Base-by-base conservation (phyloP, 106 monocot species). In the Acorus gramineus region DNA sequence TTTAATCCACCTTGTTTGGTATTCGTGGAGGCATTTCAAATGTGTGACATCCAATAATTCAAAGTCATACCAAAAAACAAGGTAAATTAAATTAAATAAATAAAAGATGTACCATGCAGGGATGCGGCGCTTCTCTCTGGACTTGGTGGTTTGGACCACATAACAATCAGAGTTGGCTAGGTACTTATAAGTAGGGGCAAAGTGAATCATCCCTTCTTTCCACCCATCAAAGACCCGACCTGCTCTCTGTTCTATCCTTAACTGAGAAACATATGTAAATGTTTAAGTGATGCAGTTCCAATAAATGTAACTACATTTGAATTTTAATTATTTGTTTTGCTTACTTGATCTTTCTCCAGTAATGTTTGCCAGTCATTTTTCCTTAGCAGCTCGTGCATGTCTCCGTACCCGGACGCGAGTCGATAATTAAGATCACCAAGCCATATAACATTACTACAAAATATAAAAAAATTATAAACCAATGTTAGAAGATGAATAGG, bases 161-260 rank as follows among this genome's bases (percentile, higher is more conserved):
- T 83, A 93, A 44, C 47, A 47, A 63, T 85, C 85, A 7, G 89
- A 93, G 54, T 86, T 82, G 14, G 76, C 46, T 1, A 85, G 47
- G 55, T 80, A 93, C 49, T 93, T 93, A 67, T 93, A 93, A 1
- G 93, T 93, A 0, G 93, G 93, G 46, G 93, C 89, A 57, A 93
- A 93, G 52, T 62, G 47, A 59, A 93, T 93, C 46, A 14, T 61
- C 6, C 89, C 93, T 69, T 93, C 93, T 53, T 93, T 71, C 89
- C 89, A 93, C n/a, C 85, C 89, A 4, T 47, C 46, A 42, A 93
- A 93, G 8, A 81, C 76, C 4, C 89, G 75, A 0, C 89, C 89
- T 2, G 80, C 80, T 60, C 63, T 85, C 64, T 75, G 85, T 52
- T 93, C 80, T 2, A 78, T 75, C 54, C 69, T 11, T 1, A 92